Evolutionary conservation across 2,329 filamentous ascomycete species (phyloP), one percentile per base, ranked within the genome.

Genomic region (Arthrinium phaeospermum): DNA sequence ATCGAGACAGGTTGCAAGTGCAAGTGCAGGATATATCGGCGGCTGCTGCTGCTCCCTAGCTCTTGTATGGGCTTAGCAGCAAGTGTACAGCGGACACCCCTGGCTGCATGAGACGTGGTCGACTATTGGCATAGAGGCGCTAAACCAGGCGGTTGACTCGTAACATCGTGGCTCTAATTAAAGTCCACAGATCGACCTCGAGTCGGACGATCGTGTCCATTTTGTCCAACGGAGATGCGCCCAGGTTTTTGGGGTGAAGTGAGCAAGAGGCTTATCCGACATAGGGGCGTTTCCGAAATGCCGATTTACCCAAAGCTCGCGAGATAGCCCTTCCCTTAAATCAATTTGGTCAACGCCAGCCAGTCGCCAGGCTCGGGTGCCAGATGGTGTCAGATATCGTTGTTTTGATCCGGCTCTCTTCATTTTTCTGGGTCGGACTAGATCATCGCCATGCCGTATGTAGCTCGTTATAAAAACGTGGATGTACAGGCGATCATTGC

Each of bases 81-180:
- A 22, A 24, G 22, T 61, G 53, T 37, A 61, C 53, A 64, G 57
- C 57, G 34, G 34, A 64, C 34, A 64, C 57, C 67, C 67, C 67
- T 68, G 44, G 67, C 67, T 30, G 67, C 67, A 68, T 68, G 67
- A 37, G 46, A 68, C 67, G 67, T 46, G 67, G 67, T 49, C 67
- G 46, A 68, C 67, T 68, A 68, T 68, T 68, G 67, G 67, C 44
- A 68, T 46, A 19, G 46, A 68, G 67, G 67, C 67, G 67, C 67
- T 68, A 46, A 46, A 46, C 67, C 46, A 47, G 46, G 46, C 67
- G 67, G 67, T 68, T 49, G 67, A 68, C 57, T 64, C 57, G 57
- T 64, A 64, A 64, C 57, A 64, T 64, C 57, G 57, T 64, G 57
- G 57, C 57, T 64, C 57, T 64, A 64, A 64, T 64, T 64, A 64